Evolutionary conservation across 495 filamentous ascomycete genomes (phyloP), one percentile per base, ranked within the genome.

Genomic region (Tuber aestivum): DNA sequence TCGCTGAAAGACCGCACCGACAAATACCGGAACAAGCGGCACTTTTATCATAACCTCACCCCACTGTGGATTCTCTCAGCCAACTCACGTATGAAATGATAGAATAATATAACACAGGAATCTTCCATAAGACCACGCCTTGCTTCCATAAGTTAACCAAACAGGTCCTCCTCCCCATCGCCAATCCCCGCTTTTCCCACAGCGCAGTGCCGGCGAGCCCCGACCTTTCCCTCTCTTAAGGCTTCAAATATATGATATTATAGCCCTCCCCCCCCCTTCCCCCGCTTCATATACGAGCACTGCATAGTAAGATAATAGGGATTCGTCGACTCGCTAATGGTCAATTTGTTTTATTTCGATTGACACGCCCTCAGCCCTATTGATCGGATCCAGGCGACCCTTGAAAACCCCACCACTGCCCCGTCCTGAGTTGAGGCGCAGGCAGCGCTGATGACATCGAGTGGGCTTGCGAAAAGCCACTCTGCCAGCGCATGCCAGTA

Each of bases 401-500:
- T n/a, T 56, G 50, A 27, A 56, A 56, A n/a, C 50, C 50, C 5
- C 3, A 56, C n/a, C 23, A 32, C n/a, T 32, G 27, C 56, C 18
- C 27, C 56, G 27, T 1, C 50, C 27, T 32, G n/a, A 35, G 27
- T 5, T 18, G 35, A 32, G 27, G 56, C 56, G 56, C 56, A 35
- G 56, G 16, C 56, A 1, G 56, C 12, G 14, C 12, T 65, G 56
- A 6, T 65, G 56, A 32, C 56, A 65, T 65, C 56, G 56, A 18
- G 56, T 65, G 56, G 56, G 56, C 27, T 65, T 16, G 56, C 9
- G 56, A 35, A 65, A 27, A 65, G 56, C 56, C 56, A 65, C 56
- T 65, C 10, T 65, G 56, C 56, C 56, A 65, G 56, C 56, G 27
- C 56, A 65, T 65, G n/a, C 56, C n/a, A 61, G n/a, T n/a, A n/a